Evolutionary conservation across 164 flowering plant species (phyloP).

Genomic region (Amborella trichopoda): DNA sequence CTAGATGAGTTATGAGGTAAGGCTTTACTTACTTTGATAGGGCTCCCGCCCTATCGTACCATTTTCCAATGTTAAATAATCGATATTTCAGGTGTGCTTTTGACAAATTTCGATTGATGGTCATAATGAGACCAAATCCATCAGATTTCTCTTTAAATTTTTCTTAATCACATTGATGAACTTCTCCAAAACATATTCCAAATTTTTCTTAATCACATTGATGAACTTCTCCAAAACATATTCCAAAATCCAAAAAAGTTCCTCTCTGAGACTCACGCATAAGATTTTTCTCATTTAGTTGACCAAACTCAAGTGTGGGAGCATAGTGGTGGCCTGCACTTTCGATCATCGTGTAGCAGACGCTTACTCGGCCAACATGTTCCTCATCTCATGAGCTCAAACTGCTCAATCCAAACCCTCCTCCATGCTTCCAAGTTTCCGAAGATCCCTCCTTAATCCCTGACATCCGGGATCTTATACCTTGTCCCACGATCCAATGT

Average conservation of each 20-base stretch:
- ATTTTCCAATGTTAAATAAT: no score
- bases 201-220: not conserved
- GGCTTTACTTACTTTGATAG: no score
- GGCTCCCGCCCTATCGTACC: no score
- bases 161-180: not conserved
- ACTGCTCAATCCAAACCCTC: conserved; percentile 13
- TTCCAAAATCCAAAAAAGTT: not conserved
- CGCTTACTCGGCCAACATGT: conserved; percentile 47
- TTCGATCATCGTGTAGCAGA: conserved; percentile 53
- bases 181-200: not conserved
- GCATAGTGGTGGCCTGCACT: conserved; percentile 33
- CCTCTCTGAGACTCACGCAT: not conserved
- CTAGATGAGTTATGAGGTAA: no score
- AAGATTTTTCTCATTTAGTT: no score
- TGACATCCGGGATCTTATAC: conserved; percentile 7
- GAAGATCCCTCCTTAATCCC: conserved; percentile 12
- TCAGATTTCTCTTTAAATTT: not conserved
- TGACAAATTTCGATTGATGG: no score
- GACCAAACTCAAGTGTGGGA: conserved; percentile 37
- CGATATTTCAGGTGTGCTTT: no score
- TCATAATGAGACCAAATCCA: no score
- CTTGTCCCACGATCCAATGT: conserved; percentile 1
- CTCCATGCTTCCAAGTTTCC: conserved; percentile 10
- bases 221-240: not conserved
- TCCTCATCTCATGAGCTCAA: conserved; percentile 32